phyloP scores from a whole-genome alignment of 352 stramenopile genomes.

The Globisporangium perplexum region DNA sequence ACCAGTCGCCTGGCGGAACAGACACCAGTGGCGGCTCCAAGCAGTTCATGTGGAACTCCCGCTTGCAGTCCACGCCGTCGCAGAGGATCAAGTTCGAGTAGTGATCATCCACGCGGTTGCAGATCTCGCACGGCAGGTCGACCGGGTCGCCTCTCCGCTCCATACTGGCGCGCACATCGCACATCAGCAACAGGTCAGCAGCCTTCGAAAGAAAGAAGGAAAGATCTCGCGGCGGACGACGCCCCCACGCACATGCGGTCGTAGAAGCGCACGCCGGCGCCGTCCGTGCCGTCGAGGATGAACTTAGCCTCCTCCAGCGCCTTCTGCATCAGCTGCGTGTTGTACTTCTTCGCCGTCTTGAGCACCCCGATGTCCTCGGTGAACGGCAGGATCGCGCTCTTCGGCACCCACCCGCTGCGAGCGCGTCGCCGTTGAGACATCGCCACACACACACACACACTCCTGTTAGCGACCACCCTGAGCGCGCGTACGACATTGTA shows the following conservation, averaged over 20 bases:
- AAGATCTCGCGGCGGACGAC: neutral
- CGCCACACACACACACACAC: neutral
- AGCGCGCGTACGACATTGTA: neutral
- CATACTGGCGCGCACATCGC: constrained; percentile 52
- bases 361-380: constrained; percentile 51
- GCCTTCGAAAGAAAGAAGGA: neutral
- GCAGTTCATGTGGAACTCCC: constrained; percentile 86
- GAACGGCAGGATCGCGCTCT: constrained; percentile 66
- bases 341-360: constrained; percentile 72
- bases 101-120: constrained; percentile 76
- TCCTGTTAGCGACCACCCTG: neutral
- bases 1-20: constrained; percentile 72
- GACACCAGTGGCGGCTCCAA: constrained; percentile 53
- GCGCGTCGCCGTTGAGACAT: neutral
- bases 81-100: constrained; percentile 83
- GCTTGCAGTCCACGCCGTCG: constrained; percentile 74
- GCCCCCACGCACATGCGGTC: constrained; percentile 82
- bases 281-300: constrained; percentile 54
- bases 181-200: neutral
- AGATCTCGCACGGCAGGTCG: constrained; percentile 81
- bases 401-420: constrained; percentile 70
- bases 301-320: constrained; percentile 70
- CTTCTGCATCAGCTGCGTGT: constrained; percentile 55
- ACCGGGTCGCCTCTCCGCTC: constrained; percentile 50
- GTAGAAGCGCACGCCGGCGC: constrained; percentile 52